phyloP scores from a whole-genome alignment of 2,329 filamentous ascomycete genomes.

The Colletotrichum australisinense region DNA sequence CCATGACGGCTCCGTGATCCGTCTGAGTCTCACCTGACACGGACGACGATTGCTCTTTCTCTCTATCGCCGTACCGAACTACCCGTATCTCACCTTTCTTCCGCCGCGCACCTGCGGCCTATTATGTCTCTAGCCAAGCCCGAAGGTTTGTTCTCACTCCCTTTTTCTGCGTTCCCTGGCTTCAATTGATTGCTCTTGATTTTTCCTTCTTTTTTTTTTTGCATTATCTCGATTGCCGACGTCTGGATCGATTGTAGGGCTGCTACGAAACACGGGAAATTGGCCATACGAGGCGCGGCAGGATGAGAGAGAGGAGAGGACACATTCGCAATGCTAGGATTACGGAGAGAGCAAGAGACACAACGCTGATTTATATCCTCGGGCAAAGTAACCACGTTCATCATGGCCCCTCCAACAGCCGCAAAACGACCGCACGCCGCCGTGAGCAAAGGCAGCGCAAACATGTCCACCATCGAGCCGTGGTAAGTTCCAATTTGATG shows the following conservation, averaged over 20 bases:
- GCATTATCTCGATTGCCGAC: background rate
- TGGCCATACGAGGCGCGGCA: constrained; percentile 1
- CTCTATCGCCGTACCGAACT: background rate
- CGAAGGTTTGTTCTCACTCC: constrained; percentile 16
- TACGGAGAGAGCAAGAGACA: constrained; percentile 10
- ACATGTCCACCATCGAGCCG: constrained; percentile 2
- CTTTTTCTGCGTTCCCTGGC: background rate
- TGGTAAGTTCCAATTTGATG: constrained; percentile 1
- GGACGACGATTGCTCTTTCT: constrained; percentile 1
- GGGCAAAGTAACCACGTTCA: constrained; percentile 20
- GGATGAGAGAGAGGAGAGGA: constrained; percentile 8
- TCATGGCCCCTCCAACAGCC: constrained; percentile 32
- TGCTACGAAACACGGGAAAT: constrained; percentile 9
- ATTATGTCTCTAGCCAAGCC: constrained; percentile 14
- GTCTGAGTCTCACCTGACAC: constrained; percentile 1
- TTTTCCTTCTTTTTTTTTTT: background rate
- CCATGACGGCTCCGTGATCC: constrained; percentile 18
- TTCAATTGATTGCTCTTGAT: constrained; percentile 8
- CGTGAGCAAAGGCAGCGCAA: constrained; percentile 14
- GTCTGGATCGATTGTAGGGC: background rate
- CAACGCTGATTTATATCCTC: constrained; percentile 16
- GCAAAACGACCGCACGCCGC: constrained; percentile 32
- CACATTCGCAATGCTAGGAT: constrained; percentile 21
- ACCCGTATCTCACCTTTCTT: background rate
- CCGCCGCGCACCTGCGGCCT: constrained; percentile 9